Percentiles rank a stretch among this genome's conserved stretches.
phyloP scores from a whole-genome alignment of 306 rosid genomes.

The Gleditsia sinensis region DNA sequence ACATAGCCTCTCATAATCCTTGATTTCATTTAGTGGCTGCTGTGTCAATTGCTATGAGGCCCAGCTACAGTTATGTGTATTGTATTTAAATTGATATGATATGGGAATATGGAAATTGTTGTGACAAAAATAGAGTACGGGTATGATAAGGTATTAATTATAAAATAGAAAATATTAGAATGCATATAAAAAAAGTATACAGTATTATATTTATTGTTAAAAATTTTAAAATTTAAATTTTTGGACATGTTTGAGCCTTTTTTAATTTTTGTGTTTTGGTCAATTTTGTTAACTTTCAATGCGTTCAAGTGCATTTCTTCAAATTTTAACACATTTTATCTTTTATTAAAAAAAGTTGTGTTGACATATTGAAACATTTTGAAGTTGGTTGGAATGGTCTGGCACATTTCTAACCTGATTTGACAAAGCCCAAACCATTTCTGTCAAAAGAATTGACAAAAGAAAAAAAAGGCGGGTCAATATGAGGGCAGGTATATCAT shows the following conservation, averaged over 20 bases:
- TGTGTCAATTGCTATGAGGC: background rate
- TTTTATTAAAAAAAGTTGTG: background rate
- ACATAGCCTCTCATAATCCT: no score
- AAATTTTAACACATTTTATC: background rate
- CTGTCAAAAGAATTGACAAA: background rate
- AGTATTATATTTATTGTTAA: background rate
- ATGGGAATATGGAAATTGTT: background rate
- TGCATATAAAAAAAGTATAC: background rate
- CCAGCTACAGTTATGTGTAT: background rate
- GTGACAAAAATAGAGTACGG: background rate
- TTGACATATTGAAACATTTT: background rate
- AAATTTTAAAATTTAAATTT: background rate
- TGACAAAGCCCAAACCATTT: background rate
- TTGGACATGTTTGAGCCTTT: background rate
- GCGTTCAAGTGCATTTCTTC: background rate
- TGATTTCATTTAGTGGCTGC: background rate
- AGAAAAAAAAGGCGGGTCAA: background rate
- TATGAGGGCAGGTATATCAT: background rate
- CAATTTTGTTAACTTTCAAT: background rate
- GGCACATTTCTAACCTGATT: background rate
- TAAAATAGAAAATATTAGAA: background rate
- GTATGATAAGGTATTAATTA: background rate
- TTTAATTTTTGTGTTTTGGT: no score
- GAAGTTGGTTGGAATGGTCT: background rate
- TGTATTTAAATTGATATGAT: background rate